phyloP scores from a whole-genome alignment of 345 rosid species.

The Ricinus communis region DNA sequence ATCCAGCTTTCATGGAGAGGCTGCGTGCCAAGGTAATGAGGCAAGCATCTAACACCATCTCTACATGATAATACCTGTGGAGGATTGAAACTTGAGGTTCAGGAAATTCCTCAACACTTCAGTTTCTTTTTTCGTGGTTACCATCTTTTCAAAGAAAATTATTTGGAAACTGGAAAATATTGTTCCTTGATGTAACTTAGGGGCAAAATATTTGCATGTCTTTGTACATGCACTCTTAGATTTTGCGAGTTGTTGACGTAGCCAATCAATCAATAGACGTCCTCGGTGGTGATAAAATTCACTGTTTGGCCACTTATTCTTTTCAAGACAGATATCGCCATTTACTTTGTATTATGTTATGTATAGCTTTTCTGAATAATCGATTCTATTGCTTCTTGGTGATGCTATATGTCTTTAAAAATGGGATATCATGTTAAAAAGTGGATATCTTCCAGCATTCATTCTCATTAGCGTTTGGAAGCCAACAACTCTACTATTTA shows the following conservation, averaged over 20 bases:
- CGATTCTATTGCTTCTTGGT: too few relatives aligned
- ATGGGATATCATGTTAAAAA: too few relatives aligned
- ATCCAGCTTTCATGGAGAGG: constrained; percentile 87
- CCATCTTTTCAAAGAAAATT: not conserved
- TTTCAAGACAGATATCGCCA: not conserved
- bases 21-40: constrained; percentile 58
- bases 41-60: constrained; percentile 37
- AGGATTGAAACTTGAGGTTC: not conserved
- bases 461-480: too few relatives aligned
- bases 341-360: too few relatives aligned
- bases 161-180: not conserved
- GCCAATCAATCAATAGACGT: not conserved
- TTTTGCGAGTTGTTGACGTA: not conserved
- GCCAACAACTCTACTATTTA: too few relatives aligned
- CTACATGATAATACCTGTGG: constrained; percentile 7
- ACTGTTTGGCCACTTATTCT: not conserved
- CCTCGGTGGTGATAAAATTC: not conserved
- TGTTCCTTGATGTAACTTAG: not conserved
- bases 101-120: not conserved
- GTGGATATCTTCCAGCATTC: too few relatives aligned
- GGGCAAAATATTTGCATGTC: not conserved
- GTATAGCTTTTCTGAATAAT: too few relatives aligned
- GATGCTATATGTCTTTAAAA: too few relatives aligned
- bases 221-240: not conserved
- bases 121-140: too few relatives aligned